Base-by-base conservation (phyloP, 2,329 filamentous ascomycete genomes). In the Teratosphaeria destructans region DNA sequence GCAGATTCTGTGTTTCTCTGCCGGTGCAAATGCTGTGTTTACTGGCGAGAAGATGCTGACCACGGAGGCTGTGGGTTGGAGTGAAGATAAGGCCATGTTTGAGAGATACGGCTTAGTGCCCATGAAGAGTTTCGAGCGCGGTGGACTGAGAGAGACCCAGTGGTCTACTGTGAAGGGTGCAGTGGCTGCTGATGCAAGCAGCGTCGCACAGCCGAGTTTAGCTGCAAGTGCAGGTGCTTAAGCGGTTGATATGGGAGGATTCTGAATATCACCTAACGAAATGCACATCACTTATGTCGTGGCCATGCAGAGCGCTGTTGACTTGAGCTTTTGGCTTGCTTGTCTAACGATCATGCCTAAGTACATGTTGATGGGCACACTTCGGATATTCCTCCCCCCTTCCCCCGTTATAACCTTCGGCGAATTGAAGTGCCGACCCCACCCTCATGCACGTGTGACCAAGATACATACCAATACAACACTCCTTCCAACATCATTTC, bases 31-130 rank as follows among this genome's bases (percentile, higher is more conserved):
- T 68, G 91, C 91, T n/a, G 87, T 96, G 37, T 96, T 96, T 71
- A 96, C 91, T 0, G 91, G 91, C 8, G 91, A 96, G 78, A 95
- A 93, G 81, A 95, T 96, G 91, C 74, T 95, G 75, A 96, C 91
- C 4, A 96, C 91, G 0, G 89, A 91, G 60, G 95, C 90, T 72
- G 92, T 90, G 66, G 89, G 90, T 34, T 96, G 89, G 89, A 90
- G 94, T 63, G 89, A 95, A 74, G 91, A 96, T 69, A 85, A 83
- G 63, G 85, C 78, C 52, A 89, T 95, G 85, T 95, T 96, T 76
- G 82, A 85, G 2, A 82, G 84, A 57, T 95, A 90, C 88, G 91
- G 91, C 0, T 76, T 94, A 60, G 80, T 83, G 69, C 88, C 90
- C 1, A 95, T 96, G 90, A 72, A 71, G 66, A 68, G 66, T 52